Conservation (phyloP, 202 grass and related monocot species). For the Zoysia matrella region DNA sequence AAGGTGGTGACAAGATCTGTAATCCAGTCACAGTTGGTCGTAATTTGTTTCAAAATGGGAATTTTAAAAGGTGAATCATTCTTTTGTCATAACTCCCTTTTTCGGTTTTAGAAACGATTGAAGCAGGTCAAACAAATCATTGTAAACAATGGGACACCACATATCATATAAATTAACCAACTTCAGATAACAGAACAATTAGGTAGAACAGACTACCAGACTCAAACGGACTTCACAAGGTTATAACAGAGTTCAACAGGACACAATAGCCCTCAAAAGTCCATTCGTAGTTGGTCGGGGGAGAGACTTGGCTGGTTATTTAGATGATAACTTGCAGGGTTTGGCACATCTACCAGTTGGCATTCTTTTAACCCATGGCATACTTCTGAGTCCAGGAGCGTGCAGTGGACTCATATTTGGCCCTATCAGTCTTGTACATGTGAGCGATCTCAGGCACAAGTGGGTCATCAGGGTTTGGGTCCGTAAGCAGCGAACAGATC, state of each 20-base stretch:
- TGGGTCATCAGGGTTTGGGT: constrained; percentile 78
- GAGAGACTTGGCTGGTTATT: constrained; percentile 54
- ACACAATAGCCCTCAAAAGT: constrained; percentile 50
- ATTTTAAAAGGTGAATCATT: too few species aligned
- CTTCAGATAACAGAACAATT: constrained; percentile 44
- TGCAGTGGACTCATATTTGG: constrained; percentile 74
- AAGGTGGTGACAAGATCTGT: too few species aligned
- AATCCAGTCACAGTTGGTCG: too few species aligned
- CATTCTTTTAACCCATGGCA: constrained; percentile 70
- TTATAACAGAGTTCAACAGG: constrained; percentile 54
- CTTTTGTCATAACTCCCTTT: background rate
- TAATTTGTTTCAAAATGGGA: too few species aligned
- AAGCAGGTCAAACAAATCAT: background rate
- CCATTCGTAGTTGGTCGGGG: constrained; percentile 47
- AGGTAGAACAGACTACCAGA: constrained; percentile 64
- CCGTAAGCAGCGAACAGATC: constrained; percentile 78
- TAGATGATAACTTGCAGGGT: constrained; percentile 45
- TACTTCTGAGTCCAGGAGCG: constrained; percentile 93
- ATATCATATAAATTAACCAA: constrained; percentile 37
- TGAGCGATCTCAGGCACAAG: constrained; percentile 85
- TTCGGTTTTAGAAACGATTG: background rate
- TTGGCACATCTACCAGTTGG: constrained; percentile 29
- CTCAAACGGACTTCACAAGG: constrained; percentile 55
- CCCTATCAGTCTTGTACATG: constrained; percentile 89
- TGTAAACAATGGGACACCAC: background rate